Base-by-base conservation (phyloP, 768 basidiomycete species). In the Boletus vinaceobasis region DNA sequence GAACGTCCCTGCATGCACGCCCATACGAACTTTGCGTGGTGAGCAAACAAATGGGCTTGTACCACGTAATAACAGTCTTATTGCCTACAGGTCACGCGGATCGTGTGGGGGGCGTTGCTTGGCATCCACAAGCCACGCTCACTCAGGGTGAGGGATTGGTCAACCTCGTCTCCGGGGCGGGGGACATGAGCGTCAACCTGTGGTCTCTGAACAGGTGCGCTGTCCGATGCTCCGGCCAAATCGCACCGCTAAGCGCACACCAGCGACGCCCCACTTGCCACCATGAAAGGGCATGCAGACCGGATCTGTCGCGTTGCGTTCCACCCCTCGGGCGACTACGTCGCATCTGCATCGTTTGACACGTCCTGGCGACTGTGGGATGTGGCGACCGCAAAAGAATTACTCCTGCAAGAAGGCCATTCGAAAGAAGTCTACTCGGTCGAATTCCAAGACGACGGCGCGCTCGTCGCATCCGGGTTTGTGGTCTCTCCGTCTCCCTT, bases 311-410 rank as follows among this genome's bases (percentile, higher is more conserved):
- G 97, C 15, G 88, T 98, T 21, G 92, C 90, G 0, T 99, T 98
- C 72, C 97, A 99, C 71, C 95, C 97, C 2, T 96, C 93, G 0
- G 97, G 97, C 1, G 75, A 87, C 43, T 98, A 95, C 69, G 82
- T 97, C 29, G 95, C 90, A 2, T 95, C 93, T 57, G 95, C 97
- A 1, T 93, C 91, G 59, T 98, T 95, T 63, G 97, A 99, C 71
- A 96, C 92, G 15, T 91, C 96, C 27, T 99, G 97, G 97, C 77
- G 97, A 42, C 71, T 98, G 49, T 99, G 97, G 97, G 96, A 99
- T 71, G 87, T 93, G 14, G 78, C 79, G 48, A 90, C 86, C 0
- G 75, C 85, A 2, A 85, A 85, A 69, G 93, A 97, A 64, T 69
- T 99, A 11, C 74, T 96, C 29, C 71, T 95, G 11, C 97, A 99